Conservation (phyloP, 2,329 filamentous ascomycete species). For the Oidium heveae region DNA sequence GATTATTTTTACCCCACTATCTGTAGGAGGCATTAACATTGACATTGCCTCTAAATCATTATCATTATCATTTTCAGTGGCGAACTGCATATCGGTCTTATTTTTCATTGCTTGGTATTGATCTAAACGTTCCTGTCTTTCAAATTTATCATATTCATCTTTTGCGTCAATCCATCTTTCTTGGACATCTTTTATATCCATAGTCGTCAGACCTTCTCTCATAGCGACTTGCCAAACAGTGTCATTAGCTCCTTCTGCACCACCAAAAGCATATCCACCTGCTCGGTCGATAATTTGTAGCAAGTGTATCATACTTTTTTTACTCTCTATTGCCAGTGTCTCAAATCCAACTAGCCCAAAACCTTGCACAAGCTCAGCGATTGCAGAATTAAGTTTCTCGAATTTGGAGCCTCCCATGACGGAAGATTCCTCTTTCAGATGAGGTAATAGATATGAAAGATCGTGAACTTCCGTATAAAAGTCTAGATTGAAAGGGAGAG, state of each 20-base stretch:
- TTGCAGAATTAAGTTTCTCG: conserved; percentile 58
- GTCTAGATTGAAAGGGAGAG: conserved; percentile 82
- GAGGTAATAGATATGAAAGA: conserved; percentile 57
- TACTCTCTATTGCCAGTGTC: conserved; percentile 86
- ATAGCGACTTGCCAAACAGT: conserved; percentile 95
- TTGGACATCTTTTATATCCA: conserved; percentile 76
- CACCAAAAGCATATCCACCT: conserved; percentile 77
- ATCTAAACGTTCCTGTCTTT: conserved; percentile 49
- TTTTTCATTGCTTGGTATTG: conserved; percentile 31
- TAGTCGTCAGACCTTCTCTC: conserved; percentile 44
- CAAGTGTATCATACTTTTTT: conserved; percentile 85
- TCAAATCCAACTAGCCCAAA: conserved; percentile 83
- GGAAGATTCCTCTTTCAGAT: conserved; percentile 56
- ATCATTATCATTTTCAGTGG: conserved; percentile 17
- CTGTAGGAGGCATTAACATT: conserved; percentile 22
- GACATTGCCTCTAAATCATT: conserved; percentile 20
- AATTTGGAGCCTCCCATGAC: conserved; percentile 50
- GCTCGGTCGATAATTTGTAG: conserved; percentile 76
- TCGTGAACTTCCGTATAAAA: conserved; percentile 97
- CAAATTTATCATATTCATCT: conserved; percentile 62
- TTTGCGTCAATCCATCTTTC: conserved; percentile 87
- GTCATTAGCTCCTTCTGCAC: conserved; percentile 78
- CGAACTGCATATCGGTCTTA: conserved; percentile 14
- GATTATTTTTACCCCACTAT: conserved; percentile 44
- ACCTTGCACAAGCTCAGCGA: conserved; percentile 66